phyloP scores from a whole-genome alignment of 2,329 filamentous ascomycete species.

The Talaromyces sp. region DNA sequence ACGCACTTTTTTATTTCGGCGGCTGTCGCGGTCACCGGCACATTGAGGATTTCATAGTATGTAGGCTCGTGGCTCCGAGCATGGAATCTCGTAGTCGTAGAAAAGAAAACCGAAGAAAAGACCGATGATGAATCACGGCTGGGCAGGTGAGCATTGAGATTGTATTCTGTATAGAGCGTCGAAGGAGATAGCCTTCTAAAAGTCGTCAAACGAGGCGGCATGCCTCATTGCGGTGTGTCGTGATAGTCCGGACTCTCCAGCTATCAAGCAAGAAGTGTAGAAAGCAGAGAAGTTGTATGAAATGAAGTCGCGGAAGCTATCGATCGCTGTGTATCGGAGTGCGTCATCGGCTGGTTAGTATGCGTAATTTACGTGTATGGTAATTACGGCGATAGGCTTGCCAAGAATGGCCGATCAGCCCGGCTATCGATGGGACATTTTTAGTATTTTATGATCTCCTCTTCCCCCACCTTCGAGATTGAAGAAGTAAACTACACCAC shows the following conservation, averaged over 20 bases:
- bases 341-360: constrained; percentile 2
- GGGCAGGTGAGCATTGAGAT: constrained; percentile 12
- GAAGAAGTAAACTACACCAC: constrained; percentile 17
- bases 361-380: constrained; percentile 3
- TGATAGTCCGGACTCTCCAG: background rate
- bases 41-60: constrained; percentile 77
- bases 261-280: background rate
- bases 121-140: background rate
- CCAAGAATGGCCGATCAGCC: background rate
- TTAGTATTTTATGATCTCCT: constrained; percentile 7
- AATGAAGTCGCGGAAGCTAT: constrained; percentile 9
- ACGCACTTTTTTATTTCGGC: constrained; percentile 78
- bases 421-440: constrained; percentile 7
- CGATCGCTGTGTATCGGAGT: background rate
- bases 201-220: constrained; percentile 20
- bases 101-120: constrained; percentile 22
- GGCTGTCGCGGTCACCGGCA: constrained; percentile 66
- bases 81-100: constrained; percentile 29
- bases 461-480: constrained; percentile 16
- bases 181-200: constrained; percentile 16
- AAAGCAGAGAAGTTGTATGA: background rate
- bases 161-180: constrained; percentile 15
- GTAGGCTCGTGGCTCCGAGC: constrained; percentile 14
- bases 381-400: constrained; percentile 8
- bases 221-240: constrained; percentile 16